Evolutionary conservation across 1,284 basidiomycete genomes (phyloP).

Genomic region (Leccinum angustisporum): DNA sequence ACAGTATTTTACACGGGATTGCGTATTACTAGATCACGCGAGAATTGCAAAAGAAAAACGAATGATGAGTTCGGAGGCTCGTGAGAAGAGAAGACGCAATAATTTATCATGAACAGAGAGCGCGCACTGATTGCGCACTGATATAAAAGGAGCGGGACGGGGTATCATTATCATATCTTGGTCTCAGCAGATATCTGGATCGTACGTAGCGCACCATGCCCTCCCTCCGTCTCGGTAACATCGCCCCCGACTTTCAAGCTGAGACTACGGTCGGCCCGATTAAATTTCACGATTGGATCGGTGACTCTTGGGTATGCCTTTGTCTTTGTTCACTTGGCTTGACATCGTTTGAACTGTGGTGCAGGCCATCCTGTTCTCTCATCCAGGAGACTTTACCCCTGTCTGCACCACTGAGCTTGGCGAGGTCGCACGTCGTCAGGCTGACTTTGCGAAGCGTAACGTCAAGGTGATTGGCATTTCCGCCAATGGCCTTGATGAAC

Average conservation of each 20-base stretch:
- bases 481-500: conserved; percentile 86
- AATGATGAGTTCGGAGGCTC: conserved; percentile 7
- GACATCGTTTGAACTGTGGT: conserved; percentile 2
- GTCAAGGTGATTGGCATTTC: conserved; percentile 96
- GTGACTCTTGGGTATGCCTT: conserved; percentile 78
- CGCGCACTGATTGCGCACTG: no score
- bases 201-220: conserved; percentile 32
- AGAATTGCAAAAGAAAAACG: conserved; percentile 24
- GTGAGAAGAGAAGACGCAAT: conserved; percentile 53
- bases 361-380: conserved; percentile 86
- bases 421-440: conserved; percentile 85
- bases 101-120: conserved; percentile 23
- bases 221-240: conserved; percentile 71
- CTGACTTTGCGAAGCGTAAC: conserved; percentile 83
- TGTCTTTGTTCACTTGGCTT: not conserved
- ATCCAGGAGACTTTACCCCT: conserved; percentile 86
- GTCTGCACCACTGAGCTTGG: conserved; percentile 97
- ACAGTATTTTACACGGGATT: conserved; percentile 88
- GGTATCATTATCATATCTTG: conserved; percentile 13
- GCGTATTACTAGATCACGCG: conserved; percentile 70
- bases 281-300: conserved; percentile 92
- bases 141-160: conserved; percentile 21
- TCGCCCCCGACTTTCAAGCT: conserved; percentile 82
- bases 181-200: not conserved
- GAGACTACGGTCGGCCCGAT: conserved; percentile 77